phyloP scores from a whole-genome alignment of 1,284 basidiomycete genomes.

The Malassezia slooffiae region DNA sequence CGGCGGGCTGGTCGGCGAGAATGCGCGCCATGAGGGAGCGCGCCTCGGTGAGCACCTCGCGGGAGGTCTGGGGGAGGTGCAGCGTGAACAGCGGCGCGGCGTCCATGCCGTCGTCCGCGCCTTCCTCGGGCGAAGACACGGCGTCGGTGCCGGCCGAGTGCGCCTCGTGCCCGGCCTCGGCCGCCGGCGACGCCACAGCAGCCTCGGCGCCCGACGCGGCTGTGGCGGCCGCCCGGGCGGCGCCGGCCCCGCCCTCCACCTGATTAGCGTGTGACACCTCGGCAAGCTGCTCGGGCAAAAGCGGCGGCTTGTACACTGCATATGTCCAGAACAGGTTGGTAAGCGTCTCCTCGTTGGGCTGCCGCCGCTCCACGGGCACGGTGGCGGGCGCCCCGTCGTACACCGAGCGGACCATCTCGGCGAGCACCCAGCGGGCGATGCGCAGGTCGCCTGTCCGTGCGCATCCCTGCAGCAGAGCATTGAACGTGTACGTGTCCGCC shows the following conservation, averaged over 20 bases:
- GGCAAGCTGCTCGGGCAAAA: conserved; percentile 25
- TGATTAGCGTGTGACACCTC: conserved; percentile 1
- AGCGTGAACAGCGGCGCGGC: conserved; percentile 51
- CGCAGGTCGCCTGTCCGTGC: conserved; percentile 73
- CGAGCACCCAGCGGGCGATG: conserved; percentile 77
- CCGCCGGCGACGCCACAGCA: too few species aligned
- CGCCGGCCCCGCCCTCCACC: neutral
- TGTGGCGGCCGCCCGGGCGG: neutral
- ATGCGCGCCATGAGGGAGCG: conserved; percentile 61
- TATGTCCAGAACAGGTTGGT: conserved; percentile 78
- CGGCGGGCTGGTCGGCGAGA: conserved; percentile 50
- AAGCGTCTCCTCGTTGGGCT: conserved; percentile 64
- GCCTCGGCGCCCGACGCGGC: conserved; percentile 1
- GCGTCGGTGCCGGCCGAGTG: too few species aligned
- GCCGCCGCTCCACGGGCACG: conserved; percentile 15
- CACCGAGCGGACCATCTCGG: conserved; percentile 59
- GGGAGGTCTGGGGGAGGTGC: conserved; percentile 56
- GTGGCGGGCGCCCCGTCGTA: conserved; percentile 7
- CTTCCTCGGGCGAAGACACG: neutral
- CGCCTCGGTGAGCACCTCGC: conserved; percentile 65
- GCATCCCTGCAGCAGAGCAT: conserved; percentile 74
- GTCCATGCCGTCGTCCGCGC: conserved; percentile 29
- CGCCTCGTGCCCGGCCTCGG: neutral
- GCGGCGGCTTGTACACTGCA: conserved; percentile 59
- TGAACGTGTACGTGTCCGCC: conserved; percentile 61